phyloP scores from a whole-genome alignment of 805 yeast genomes.

The Teunomyces panamensis region DNA sequence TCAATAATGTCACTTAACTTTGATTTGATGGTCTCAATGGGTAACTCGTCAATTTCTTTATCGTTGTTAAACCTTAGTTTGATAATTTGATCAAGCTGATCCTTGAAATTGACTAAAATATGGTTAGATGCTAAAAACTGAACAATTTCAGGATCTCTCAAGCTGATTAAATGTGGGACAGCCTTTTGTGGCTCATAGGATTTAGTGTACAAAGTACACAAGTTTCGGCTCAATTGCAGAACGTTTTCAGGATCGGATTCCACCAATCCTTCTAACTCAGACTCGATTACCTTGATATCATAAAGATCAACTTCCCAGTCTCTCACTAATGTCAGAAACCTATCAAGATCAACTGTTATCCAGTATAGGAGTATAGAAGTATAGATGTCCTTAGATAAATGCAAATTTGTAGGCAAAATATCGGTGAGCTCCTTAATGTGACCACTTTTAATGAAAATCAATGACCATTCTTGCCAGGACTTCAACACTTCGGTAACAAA shows the following conservation, averaged over 20 bases:
- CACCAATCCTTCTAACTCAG: slow-evolving; percentile 45
- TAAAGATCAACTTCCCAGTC: slow-evolving; percentile 59
- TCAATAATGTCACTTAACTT: slow-evolving; percentile 45
- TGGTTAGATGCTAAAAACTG: slow-evolving; percentile 62
- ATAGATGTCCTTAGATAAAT: slow-evolving; percentile 27
- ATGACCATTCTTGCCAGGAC: slow-evolving; percentile 68
- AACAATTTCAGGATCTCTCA: slow-evolving; percentile 54
- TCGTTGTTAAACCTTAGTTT: slow-evolving; percentile 33
- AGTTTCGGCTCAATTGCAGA: slow-evolving; percentile 34
- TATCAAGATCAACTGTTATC: slow-evolving; percentile 23
- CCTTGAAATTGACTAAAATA: slow-evolving; percentile 49
- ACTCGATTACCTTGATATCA: slow-evolving; percentile 43
- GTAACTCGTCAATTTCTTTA: slow-evolving; percentile 36
- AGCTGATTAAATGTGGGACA: slow-evolving; percentile 55
- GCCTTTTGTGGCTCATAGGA: slow-evolving; percentile 61
- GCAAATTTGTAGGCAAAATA: slow-evolving; percentile 51
- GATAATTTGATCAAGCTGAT: slow-evolving; percentile 51
- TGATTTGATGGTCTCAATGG: slow-evolving; percentile 39
- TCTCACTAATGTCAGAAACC: slow-evolving; percentile 43
- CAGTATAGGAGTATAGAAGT: slow-evolving; percentile 49
- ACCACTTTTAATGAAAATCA: slow-evolving; percentile 47
- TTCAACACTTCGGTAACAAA: slow-evolving; percentile 21
- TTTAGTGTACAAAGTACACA: slow-evolving; percentile 54
- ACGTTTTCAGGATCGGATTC: slow-evolving; percentile 11
- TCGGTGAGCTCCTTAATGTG: slow-evolving; percentile 48